A percentile compares a stretch with the other conserved stretches of the same genome.
Conservation (phyloP, 1,284 basidiomycete species). For the Volvariella volvacea region DNA sequence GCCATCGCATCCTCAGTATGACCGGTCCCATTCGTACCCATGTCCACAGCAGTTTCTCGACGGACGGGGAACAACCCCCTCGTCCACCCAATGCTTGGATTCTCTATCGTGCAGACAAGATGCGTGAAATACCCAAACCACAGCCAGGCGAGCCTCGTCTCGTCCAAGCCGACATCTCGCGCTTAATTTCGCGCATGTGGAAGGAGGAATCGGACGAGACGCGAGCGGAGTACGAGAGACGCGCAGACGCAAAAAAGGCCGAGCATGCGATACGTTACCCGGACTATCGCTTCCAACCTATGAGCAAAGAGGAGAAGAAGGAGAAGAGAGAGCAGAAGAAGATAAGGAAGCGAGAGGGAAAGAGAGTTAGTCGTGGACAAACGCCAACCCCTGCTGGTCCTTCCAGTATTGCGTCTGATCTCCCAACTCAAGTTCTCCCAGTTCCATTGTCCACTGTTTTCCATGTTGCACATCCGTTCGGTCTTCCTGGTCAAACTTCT, state of each 20-base stretch:
- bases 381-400: slow-evolving; percentile 6
- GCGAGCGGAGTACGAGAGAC: slow-evolving; percentile 59
- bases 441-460: no score
- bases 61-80: slow-evolving; percentile 33
- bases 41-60: slow-evolving; percentile 12
- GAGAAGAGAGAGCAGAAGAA: slow-evolving; percentile 39
- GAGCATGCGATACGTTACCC: slow-evolving; percentile 64
- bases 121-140: slow-evolving; percentile 31
- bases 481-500: no score
- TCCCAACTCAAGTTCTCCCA: slow-evolving; percentile 3
- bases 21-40: slow-evolving; percentile 18
- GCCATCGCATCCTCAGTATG: slow-evolving; percentile 9
- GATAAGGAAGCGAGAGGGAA: slow-evolving; percentile 27
- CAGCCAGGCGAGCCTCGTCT: slow-evolving; percentile 31
- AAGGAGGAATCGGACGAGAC: slow-evolving; percentile 45
- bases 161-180: slow-evolving; percentile 72
- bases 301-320: slow-evolving; percentile 59
- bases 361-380: slow-evolving; percentile 18
- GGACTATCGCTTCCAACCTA: slow-evolving; percentile 67
- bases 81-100: slow-evolving; percentile 92
- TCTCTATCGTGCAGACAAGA: slow-evolving; percentile 74
- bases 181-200: slow-evolving; percentile 68
- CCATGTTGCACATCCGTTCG: no score
- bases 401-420: not conserved
- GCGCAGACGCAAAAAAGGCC: slow-evolving; percentile 61